Conservation (phyloP, 495 filamentous ascomycete genomes). For the Hyphodiscus hymeniophilus region DNA sequence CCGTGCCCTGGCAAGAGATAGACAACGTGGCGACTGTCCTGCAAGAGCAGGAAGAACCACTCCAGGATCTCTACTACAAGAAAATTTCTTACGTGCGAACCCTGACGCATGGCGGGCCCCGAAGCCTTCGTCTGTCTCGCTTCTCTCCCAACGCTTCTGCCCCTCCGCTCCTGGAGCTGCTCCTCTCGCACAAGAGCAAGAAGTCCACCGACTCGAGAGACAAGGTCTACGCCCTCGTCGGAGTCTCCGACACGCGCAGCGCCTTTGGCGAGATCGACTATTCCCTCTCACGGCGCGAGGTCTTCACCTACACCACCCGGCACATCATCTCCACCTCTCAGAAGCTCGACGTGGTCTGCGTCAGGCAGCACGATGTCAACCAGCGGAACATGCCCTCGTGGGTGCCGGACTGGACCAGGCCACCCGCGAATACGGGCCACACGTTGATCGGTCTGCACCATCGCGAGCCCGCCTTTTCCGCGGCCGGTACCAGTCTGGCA, state of each 20-base stretch:
- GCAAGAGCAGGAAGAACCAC: not conserved
- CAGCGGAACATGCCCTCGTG: conserved; percentile 13
- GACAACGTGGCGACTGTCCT: conserved; percentile 13
- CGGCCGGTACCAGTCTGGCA: conserved; percentile 6
- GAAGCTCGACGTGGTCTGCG: conserved; percentile 20
- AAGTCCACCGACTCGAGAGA: conserved; percentile 19
- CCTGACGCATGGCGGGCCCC: conserved; percentile 10
- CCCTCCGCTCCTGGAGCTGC: conserved; percentile 15
- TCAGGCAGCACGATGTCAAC: conserved; percentile 10
- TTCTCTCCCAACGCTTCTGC: conserved; percentile 4
- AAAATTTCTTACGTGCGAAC: conserved; percentile 11
- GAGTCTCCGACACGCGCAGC: conserved; percentile 10
- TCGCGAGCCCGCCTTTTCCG: conserved; percentile 1
- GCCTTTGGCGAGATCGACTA: conserved; percentile 17
- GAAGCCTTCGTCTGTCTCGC: conserved; percentile 10
- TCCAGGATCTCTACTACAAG: conserved; percentile 7
- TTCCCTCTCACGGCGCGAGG: conserved; percentile 1
- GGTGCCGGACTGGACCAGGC: conserved; percentile 20
- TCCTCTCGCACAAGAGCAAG: conserved; percentile 20
- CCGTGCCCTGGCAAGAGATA: conserved; percentile 8
- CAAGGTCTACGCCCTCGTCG: conserved; percentile 21
- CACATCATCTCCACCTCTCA: conserved; percentile 14
- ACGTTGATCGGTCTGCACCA: conserved; percentile 13
- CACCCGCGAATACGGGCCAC: not conserved
- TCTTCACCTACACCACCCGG: conserved; percentile 15